A percentile compares a stretch with the other conserved stretches of the same genome.
Conservation (phyloP, 2,329 filamentous ascomycete species). For the Paecilomyces variotii region DNA sequence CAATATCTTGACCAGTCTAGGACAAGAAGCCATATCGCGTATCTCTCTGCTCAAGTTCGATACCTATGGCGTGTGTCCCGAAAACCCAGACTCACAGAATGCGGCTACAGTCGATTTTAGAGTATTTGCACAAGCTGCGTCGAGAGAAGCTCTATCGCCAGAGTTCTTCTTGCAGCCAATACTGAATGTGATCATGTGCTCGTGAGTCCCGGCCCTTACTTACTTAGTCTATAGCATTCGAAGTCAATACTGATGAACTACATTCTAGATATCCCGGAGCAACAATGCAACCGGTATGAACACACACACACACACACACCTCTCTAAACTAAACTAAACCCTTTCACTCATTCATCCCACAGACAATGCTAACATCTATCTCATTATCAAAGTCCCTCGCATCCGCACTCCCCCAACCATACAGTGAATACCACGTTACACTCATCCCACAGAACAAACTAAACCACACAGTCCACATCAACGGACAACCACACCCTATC, state of each 20-base stretch:
- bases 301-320: not conserved
- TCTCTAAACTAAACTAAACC: not conserved
- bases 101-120: constrained; percentile 36
- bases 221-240: too few species aligned
- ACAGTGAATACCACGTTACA: constrained; percentile 20
- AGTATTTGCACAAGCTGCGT: constrained; percentile 39
- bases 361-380: not conserved
- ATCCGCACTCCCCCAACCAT: constrained; percentile 7
- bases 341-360: not conserved
- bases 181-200: constrained; percentile 31
- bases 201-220: constrained; percentile 9
- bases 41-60: constrained; percentile 24
- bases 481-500: constrained; percentile 10
- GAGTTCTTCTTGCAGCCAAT: constrained; percentile 27
- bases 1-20: constrained; percentile 34
- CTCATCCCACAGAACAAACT: constrained; percentile 18
- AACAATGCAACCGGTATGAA: constrained; percentile 22
- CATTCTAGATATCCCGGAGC: constrained; percentile 26
- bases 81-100: constrained; percentile 33
- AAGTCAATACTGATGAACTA: too few species aligned
- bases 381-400: constrained; percentile 1
- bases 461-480: constrained; percentile 16
- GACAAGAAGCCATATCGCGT: constrained; percentile 22
- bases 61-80: constrained; percentile 19
- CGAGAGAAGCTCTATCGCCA: constrained; percentile 26